Conservation (phyloP, 2,329 filamentous ascomycete genomes). For the Fusarium devonianum region DNA sequence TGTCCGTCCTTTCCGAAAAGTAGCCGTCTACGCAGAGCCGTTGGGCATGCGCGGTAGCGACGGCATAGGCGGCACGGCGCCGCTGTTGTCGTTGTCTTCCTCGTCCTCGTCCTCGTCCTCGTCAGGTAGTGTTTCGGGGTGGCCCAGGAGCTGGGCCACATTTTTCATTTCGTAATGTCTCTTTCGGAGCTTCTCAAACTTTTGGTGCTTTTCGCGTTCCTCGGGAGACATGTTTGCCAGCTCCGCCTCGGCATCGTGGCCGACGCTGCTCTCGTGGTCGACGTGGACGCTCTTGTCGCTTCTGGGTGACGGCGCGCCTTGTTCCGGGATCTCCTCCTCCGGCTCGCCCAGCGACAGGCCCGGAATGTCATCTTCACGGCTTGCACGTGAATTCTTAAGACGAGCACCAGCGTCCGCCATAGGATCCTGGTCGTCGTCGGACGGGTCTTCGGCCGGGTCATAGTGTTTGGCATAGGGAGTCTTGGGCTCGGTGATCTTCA, state of each 20-base stretch:
- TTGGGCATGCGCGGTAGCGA: slow-evolving; percentile 54
- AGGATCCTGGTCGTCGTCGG: slow-evolving; percentile 70
- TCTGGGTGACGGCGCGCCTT: slow-evolving; percentile 46
- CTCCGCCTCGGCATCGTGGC: slow-evolving; percentile 65
- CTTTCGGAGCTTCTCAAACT: slow-evolving; percentile 91
- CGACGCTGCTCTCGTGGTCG: slow-evolving; percentile 65
- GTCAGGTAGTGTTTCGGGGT: slow-evolving; percentile 71
- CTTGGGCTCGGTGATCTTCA: slow-evolving; percentile 99
- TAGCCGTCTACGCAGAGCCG: slow-evolving; percentile 42
- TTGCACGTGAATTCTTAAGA: slow-evolving; percentile 49
- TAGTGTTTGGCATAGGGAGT: slow-evolving; percentile 95
- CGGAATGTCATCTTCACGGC: slow-evolving; percentile 79
- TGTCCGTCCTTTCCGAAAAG: slow-evolving; percentile 7
- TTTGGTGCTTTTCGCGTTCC: slow-evolving; percentile 87
- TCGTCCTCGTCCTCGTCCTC: slow-evolving; percentile 70
- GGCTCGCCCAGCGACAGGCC: slow-evolving; percentile 92
- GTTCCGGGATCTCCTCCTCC: slow-evolving; percentile 72
- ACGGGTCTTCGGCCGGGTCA: slow-evolving; percentile 86
- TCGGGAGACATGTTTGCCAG: slow-evolving; percentile 67
- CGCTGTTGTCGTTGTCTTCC: slow-evolving; percentile 59
- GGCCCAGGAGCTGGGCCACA: slow-evolving; percentile 85
- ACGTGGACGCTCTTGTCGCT: slow-evolving; percentile 80
- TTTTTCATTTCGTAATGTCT: slow-evolving; percentile 99
- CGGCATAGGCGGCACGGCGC: slow-evolving; percentile 49
- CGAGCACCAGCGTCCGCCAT: slow-evolving; percentile 41